Evolutionary conservation across 139 green algal genomes (phyloP).

Genomic region (Coelastrella sp.): DNA sequence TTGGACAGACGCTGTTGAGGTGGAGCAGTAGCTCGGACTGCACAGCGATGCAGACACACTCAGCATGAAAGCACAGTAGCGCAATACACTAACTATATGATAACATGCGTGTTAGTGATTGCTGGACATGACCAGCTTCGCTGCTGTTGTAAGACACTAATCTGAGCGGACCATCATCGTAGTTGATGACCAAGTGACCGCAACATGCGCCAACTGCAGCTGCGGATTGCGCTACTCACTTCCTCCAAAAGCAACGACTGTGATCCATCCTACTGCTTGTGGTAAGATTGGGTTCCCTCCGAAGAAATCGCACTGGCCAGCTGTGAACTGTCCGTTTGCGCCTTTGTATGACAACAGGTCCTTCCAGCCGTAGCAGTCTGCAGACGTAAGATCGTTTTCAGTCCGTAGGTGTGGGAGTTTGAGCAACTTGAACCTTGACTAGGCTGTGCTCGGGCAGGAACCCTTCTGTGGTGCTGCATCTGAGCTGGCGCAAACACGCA

Average conservation of each 20-base stretch:
- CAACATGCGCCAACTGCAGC: too few relatives aligned
- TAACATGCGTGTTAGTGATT: too few relatives aligned
- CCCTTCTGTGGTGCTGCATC: neutral
- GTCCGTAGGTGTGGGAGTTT: neutral
- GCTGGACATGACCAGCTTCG: too few relatives aligned
- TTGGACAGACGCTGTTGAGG: neutral
- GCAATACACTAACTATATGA: too few relatives aligned
- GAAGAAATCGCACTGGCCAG: slow-evolving; percentile 57
- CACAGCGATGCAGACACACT: too few relatives aligned
- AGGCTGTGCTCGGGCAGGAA: too few relatives aligned
- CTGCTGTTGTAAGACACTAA: too few relatives aligned
- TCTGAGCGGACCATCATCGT: too few relatives aligned
- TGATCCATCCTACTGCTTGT: slow-evolving; percentile 53
- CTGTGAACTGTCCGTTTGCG: slow-evolving; percentile 2
- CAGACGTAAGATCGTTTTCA: neutral
- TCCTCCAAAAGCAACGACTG: slow-evolving; percentile 46
- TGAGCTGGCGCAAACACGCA: neutral
- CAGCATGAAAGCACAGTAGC: too few relatives aligned
- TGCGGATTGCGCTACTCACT: neutral
- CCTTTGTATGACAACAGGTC: slow-evolving; percentile 27
- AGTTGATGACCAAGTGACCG: too few relatives aligned
- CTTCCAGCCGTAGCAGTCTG: slow-evolving; percentile 46
- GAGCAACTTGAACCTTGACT: too few relatives aligned
- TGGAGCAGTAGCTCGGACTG: too few relatives aligned
- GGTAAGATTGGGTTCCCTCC: slow-evolving; percentile 40